Evolutionary conservation across 2,329 filamentous ascomycete genomes (phyloP).

Genomic region (Gnomoniopsis sp.): DNA sequence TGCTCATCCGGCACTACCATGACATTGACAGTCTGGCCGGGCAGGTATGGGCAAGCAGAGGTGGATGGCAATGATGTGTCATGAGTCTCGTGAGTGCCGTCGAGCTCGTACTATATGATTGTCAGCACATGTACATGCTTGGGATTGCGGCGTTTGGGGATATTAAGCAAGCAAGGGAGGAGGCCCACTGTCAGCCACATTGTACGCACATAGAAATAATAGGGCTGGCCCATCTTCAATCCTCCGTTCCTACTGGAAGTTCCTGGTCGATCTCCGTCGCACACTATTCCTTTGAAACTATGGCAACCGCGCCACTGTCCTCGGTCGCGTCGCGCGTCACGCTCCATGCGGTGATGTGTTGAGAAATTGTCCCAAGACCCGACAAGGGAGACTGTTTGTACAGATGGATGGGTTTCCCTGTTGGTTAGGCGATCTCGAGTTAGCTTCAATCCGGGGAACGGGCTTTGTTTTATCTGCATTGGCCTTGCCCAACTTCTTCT

Average conservation of each 20-base stretch:
- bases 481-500: background rate
- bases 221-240: constrained; percentile 86
- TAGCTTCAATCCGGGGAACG: constrained; percentile 5
- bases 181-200: constrained; percentile 10
- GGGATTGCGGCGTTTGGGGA: background rate
- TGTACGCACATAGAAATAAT: constrained; percentile 87
- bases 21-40: constrained; percentile 83
- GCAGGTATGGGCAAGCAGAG: constrained; percentile 77
- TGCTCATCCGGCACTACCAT: constrained; percentile 75
- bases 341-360: constrained; percentile 74
- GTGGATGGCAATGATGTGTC: constrained; percentile 72
- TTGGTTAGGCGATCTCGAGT: background rate
- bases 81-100: constrained; percentile 73
- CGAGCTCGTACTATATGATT: constrained; percentile 68
- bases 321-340: constrained; percentile 69
- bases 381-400: constrained; percentile 72
- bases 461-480: constrained; percentile 5
- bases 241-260: constrained; percentile 66
- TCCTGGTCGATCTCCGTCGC: constrained; percentile 63
- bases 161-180: background rate
- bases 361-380: constrained; percentile 97
- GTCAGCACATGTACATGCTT: constrained; percentile 28
- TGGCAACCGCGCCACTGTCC: constrained; percentile 86
- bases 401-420: constrained; percentile 58
- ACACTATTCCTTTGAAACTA: constrained; percentile 80